Percentiles rank a stretch among this genome's conserved stretches.
Conservation (phyloP, 805 yeast genomes). For the Starmera quercuum region DNA sequence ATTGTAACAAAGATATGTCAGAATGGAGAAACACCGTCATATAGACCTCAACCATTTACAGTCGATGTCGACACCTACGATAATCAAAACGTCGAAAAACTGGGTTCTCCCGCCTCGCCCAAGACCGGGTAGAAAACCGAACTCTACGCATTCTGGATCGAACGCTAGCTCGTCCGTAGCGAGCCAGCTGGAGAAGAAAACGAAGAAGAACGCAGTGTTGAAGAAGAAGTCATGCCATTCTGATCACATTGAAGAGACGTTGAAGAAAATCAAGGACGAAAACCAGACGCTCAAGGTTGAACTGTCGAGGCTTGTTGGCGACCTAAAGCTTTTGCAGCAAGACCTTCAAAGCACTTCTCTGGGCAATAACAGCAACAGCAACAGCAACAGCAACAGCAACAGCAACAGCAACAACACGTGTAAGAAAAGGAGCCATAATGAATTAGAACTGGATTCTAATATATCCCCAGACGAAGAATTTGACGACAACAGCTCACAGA, state of each 20-base stretch:
- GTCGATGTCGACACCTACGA: constrained; percentile 10
- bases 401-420: constrained; percentile 2
- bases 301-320: constrained; percentile 36
- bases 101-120: constrained; percentile 88
- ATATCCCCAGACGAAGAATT: constrained; percentile 6
- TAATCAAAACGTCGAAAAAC: constrained; percentile 57
- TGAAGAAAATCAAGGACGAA: constrained; percentile 36
- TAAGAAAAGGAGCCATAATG: neutral
- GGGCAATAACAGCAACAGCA: too few relatives aligned
- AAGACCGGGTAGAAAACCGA: constrained; percentile 58
- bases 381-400: neutral
- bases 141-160: constrained; percentile 52
- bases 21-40: too few relatives aligned
- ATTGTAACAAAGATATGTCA: too few relatives aligned
- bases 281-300: constrained; percentile 35
- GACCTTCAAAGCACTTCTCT: too few relatives aligned
- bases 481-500: constrained; percentile 16
- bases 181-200: constrained; percentile 42
- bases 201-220: constrained; percentile 2
- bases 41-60: constrained; percentile 9
- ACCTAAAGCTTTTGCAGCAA: constrained; percentile 28
- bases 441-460: too few relatives aligned
- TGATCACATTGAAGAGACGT: constrained; percentile 26
- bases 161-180: neutral
- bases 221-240: neutral